Base-by-base conservation (phyloP, 345 rosid species). In the Murraya paniculata region DNA sequence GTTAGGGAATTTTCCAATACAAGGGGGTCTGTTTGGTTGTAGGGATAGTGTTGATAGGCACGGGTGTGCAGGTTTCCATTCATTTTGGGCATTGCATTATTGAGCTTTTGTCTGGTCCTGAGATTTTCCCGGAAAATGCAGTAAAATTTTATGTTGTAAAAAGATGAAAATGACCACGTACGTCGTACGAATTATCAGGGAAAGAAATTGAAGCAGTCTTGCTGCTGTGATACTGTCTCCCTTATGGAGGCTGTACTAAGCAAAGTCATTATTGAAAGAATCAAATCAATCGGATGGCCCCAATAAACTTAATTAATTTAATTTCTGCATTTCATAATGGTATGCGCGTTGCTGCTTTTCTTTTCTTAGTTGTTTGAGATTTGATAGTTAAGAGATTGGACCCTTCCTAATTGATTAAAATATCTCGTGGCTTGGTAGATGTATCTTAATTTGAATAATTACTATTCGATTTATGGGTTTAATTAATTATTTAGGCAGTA, bases 71-170 rank as follows among this genome's bases (percentile, higher is more conserved):
- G 61, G 82, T 45, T 79, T 50, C 41, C 77, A 70, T 39, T 77
- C 80, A 80, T 57, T 79, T 71, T 13, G 36, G 81, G 81, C 28
- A 79, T 64, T 65, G 72, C 39, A 82, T 84, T 79, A 73, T 84
- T 80, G 35, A 48, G 24, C 64, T 33, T 73, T 73, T 64, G 77
- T 77, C 79, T 7, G 59, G 70, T 77, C 60, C 57, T 24, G 70
- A 57, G 45, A 76, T 73, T 83, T 73, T 60, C 65, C 64, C 2
- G 50, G 62, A 57, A 61, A 53, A 55, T 69, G 59, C 68, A 28
- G 79, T 53, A 71, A 73, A 81, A 25, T 53, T 53, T 19, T 53
- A 27, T 27, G 19, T 50, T 36, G 58, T 33, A 35, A 27, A 74
- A 11, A 38, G 9, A 64, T 41, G 60, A 21, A 69, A 72, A 80